A percentile compares a stretch with the other conserved stretches of the same genome.
phyloP scores from a whole-genome alignment of 257 asterid genomes.

The Cynanchum wilfordii region DNA sequence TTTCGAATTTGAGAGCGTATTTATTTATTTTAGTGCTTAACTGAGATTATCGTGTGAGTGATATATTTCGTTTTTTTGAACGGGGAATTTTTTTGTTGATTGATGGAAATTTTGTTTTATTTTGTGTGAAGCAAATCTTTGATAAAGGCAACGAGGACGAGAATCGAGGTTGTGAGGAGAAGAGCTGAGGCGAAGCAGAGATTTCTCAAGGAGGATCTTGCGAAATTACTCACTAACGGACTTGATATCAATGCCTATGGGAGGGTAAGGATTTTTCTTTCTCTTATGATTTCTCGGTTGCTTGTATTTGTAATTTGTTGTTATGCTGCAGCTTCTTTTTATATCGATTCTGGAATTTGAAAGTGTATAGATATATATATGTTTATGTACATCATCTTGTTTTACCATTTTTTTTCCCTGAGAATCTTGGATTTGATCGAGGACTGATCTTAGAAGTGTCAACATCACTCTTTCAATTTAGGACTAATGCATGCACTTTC shows the following conservation, averaged over 20 bases:
- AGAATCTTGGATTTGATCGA: neutral
- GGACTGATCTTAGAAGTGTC: neutral
- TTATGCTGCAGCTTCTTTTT: conserved; percentile 8
- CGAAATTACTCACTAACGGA: conserved; percentile 78
- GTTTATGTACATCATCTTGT: neutral
- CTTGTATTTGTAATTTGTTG: neutral
- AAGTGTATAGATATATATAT: neutral
- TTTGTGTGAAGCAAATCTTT: conserved; percentile 58
- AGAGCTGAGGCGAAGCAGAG: conserved; percentile 92
- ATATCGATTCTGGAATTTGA: neutral
- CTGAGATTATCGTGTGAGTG: neutral
- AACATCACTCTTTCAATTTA: neutral
- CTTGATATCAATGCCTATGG: conserved; percentile 90
- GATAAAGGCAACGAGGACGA: conserved; percentile 54
- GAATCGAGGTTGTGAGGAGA: conserved; percentile 69
- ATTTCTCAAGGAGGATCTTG: conserved; percentile 88
- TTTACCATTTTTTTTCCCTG: neutral
- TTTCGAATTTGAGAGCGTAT: neutral
- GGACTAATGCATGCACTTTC: neutral
- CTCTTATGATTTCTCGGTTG: neutral
- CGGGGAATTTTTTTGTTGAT: neutral
- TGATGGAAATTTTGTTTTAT: conserved; percentile 1
- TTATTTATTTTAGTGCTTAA: neutral
- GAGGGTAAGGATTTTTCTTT: conserved; percentile 45
- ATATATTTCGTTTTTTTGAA: neutral